Evolutionary conservation across 495 filamentous ascomycete species (phyloP).

Genomic region (Hypoxylon perforatum): DNA sequence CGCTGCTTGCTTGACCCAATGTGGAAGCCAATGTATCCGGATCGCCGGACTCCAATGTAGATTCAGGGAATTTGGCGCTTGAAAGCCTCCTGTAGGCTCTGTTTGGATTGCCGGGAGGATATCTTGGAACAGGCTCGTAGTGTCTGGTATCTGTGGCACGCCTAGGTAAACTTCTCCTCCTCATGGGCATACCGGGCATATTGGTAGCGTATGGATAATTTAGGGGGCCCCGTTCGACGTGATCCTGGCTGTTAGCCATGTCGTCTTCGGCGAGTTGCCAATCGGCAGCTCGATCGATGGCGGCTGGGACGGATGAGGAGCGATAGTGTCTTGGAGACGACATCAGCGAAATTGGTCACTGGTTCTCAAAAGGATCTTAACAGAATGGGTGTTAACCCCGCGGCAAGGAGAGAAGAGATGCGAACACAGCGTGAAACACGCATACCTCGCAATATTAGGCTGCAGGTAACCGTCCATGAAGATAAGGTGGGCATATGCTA

Average conservation of each 20-base stretch:
- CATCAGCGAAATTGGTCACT: slow-evolving; percentile 30
- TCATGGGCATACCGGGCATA: too few relatives aligned
- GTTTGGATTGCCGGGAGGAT: slow-evolving; percentile 24
- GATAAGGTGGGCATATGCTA: slow-evolving; percentile 10
- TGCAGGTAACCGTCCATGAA: slow-evolving; percentile 41
- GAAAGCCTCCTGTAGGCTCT: slow-evolving; percentile 33
- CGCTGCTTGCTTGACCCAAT: slow-evolving; percentile 16
- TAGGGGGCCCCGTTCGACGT: slow-evolving; percentile 27
- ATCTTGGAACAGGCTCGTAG: slow-evolving; percentile 17
- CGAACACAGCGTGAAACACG: slow-evolving; percentile 39
- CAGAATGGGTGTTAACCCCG: slow-evolving; percentile 17
- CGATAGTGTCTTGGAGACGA: slow-evolving; percentile 37
- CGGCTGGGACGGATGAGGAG: slow-evolving; percentile 35
- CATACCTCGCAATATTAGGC: slow-evolving; percentile 39
- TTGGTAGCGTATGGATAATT: slow-evolving; percentile 37
- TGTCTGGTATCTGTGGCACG: slow-evolving; percentile 33
- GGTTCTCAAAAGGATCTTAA: slow-evolving; percentile 26
- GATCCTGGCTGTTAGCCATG: slow-evolving; percentile 43
- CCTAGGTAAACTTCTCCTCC: slow-evolving; percentile 37
- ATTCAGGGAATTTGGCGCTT: slow-evolving; percentile 24
- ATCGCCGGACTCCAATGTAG: slow-evolving; percentile 2
- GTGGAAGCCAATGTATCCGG: slow-evolving; percentile 1
- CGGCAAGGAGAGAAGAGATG: slow-evolving; percentile 11
- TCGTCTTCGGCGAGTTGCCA: slow-evolving; percentile 34
- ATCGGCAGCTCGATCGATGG: slow-evolving; percentile 36